phyloP scores from a whole-genome alignment of 2,329 filamentous ascomycete genomes.

The Aspergillus floridensis region DNA sequence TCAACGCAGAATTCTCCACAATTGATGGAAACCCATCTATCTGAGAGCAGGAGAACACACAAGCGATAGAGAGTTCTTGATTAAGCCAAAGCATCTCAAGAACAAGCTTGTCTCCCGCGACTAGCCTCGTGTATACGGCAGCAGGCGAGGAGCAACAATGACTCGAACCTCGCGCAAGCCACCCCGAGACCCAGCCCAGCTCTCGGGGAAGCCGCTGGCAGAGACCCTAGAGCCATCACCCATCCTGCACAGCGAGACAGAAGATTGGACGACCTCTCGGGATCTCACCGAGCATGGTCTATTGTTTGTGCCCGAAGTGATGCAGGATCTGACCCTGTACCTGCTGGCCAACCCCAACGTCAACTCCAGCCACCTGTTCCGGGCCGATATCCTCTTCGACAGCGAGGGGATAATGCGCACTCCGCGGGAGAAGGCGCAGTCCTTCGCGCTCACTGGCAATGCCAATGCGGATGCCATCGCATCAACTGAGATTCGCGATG shows the following conservation, averaged over 20 bases:
- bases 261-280: conserved; percentile 35
- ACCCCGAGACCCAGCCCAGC: conserved; percentile 22
- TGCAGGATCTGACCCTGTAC: conserved; percentile 51
- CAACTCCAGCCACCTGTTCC: conserved; percentile 58
- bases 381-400: conserved; percentile 60
- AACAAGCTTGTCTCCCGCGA: background rate
- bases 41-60: background rate
- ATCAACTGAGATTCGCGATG: background rate
- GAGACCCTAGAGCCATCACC: conserved; percentile 30
- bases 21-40: background rate
- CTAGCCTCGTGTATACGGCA: background rate
- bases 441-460: conserved; percentile 12
- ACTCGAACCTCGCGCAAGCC: conserved; percentile 19
- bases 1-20: conserved; percentile 3
- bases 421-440: conserved; percentile 31
- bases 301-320: conserved; percentile 28
- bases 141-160: conserved; percentile 11
- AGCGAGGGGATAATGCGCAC: conserved; percentile 42
- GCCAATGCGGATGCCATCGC: background rate
- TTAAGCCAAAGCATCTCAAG: background rate
- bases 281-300: conserved; percentile 29
- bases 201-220: conserved; percentile 27
- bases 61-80: background rate
- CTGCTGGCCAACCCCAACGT: conserved; percentile 56
- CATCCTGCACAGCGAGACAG: conserved; percentile 15